Evolutionary conservation across 116 monocot species (phyloP), one percentile per base, ranked within the genome.

Genomic region (Phalaenopsis hybrid): DNA sequence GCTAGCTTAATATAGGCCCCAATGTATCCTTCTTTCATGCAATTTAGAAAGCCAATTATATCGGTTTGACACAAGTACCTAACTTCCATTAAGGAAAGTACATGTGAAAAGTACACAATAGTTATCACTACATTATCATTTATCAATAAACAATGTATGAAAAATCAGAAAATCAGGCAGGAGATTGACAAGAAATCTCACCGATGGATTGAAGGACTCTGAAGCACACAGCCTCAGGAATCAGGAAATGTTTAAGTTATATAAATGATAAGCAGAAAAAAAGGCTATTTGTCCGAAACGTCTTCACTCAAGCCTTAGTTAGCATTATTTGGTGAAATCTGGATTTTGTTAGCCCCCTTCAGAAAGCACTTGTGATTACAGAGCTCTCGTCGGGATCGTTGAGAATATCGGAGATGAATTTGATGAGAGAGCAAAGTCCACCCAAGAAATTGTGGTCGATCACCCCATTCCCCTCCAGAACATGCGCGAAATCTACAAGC

Each of bases 401-500:
- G 25, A 51, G 51, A 50, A 77, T 77, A 68, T 93, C 90, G 15
- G 86, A 87, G 12, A 96, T 20, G 72, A 89, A 87, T 87, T 87
- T 96, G 73, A 96, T 96, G 70, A 96, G 81, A 11, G 94, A 96
- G 78, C 96, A 96, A 9, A 96, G 81, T 6, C 96, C 96, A 2
- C 94, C 96, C 43, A 96, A 80, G 76, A 96, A 96, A 59, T 94
- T 96, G 44, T 91, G 92, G 78, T 96, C 96, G 44, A 96, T 96
- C 18, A 92, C 84, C 10, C 96, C 91, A 23, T 86, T 79, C 6
- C 91, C 92, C 0, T 92, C 91, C 48, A 85, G n/a, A 1, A 92
- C 96, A 83, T 94, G 96, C 8, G 96, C 92, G 74, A 96, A 96
- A 75, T 96, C 94, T 15, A 96, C 90, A 34, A 96, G 84, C 84